Percentiles rank a stretch among this genome's conserved stretches.
These are phyloP conservation scores for Phanerodontia chrysosporium DNA, from an alignment of 768 basidiomycete genomes.

Conservation along the genomic window DNA sequence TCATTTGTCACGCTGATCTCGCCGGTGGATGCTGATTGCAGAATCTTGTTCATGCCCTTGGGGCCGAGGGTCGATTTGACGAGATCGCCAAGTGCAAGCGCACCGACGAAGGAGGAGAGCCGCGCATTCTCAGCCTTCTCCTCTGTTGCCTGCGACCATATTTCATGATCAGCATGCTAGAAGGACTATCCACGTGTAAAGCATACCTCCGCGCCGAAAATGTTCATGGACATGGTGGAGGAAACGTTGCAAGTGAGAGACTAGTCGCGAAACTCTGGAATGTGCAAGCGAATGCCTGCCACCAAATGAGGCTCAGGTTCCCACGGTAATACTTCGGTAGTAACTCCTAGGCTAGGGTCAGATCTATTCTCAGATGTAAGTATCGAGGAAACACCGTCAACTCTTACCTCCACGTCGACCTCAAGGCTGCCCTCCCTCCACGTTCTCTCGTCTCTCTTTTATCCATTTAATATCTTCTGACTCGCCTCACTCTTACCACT, in stretches of 20 bases:
- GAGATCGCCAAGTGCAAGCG: constrained; percentile 94
- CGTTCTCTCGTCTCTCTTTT: constrained; percentile 8
- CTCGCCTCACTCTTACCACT: background rate
- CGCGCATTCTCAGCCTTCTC: constrained; percentile 98
- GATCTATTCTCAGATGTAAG: constrained; percentile 4
- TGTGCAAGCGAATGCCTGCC: background rate
- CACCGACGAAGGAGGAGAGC: constrained; percentile 96
- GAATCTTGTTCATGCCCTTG: constrained; percentile 99
- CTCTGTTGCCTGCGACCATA: constrained; percentile 62
- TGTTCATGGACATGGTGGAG: constrained; percentile 60
- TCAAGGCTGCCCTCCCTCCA: constrained; percentile 1
- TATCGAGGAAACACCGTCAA: constrained; percentile 6
- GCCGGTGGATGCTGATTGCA: constrained; percentile 85
- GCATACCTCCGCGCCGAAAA: constrained; percentile 59
- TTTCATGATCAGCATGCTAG: background rate
- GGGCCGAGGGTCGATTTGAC: constrained; percentile 98
- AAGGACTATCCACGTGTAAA: background rate
- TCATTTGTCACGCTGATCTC: constrained; percentile 98
- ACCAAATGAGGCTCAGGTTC: background rate
- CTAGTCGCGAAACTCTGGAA: constrained; percentile 3
- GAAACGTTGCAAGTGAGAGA: background rate
- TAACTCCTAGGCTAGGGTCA: background rate
- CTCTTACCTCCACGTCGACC: constrained; percentile 14
- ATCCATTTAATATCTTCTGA: background rate
- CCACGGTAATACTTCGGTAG: constrained; percentile 4